A percentile compares a stretch with the other conserved stretches of the same genome.
Conservation (phyloP, 495 filamentous ascomycete genomes). For the Hypoxylon fuscum region DNA sequence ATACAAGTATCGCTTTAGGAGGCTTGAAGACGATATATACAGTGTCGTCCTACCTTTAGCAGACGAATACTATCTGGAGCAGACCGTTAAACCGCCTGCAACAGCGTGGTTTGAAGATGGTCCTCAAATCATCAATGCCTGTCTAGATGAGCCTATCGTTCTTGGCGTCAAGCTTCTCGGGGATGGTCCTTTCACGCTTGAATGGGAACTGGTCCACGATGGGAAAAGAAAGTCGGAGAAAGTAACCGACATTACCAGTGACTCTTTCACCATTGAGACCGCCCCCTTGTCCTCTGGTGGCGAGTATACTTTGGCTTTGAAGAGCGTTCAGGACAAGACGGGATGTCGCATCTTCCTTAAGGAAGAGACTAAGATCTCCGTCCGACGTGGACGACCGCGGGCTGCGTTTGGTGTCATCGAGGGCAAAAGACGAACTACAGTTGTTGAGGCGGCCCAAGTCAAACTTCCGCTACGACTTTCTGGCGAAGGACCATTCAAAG, state of each 20-base stretch:
- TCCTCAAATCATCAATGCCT: constrained; percentile 65
- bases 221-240: constrained; percentile 78
- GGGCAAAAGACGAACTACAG: constrained; percentile 72
- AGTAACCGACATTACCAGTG: constrained; percentile 67
- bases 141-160: constrained; percentile 80
- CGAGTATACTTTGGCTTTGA: constrained; percentile 84
- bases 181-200: constrained; percentile 84
- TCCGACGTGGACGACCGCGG: constrained; percentile 84
- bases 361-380: constrained; percentile 81
- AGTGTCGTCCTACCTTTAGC: constrained; percentile 45
- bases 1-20: constrained; percentile 84
- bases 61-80: constrained; percentile 70
- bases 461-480: constrained; percentile 83
- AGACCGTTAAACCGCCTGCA: constrained; percentile 91
- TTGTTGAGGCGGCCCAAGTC: constrained; percentile 77
- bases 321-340: constrained; percentile 83
- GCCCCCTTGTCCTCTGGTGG: constrained; percentile 78
- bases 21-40: constrained; percentile 84
- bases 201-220: constrained; percentile 93
- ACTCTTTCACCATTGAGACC: constrained; percentile 74
- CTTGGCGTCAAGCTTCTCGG: constrained; percentile 79
- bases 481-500: constrained; percentile 82
- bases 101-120: constrained; percentile 74
- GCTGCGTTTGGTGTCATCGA: constrained; percentile 85
- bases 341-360: constrained; percentile 85